Base-by-base conservation (phyloP, 2,329 filamentous ascomycete species). In the Aspergillus sp. region DNA sequence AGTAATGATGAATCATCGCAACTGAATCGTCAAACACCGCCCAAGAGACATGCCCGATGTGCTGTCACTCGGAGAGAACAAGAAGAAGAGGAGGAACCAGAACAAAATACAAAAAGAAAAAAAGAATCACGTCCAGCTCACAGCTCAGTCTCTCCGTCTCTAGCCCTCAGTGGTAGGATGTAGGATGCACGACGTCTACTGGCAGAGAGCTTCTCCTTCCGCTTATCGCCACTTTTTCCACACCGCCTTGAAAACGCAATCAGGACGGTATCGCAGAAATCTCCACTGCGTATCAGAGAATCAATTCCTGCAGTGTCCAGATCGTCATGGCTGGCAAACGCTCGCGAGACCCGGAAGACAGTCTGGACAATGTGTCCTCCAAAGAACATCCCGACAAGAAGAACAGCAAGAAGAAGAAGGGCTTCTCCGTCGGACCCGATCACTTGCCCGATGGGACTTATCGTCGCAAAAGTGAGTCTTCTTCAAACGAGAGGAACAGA, bases 381-480 rank as follows among this genome's bases (percentile, higher is more conserved):
- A 44, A 52, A 19, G 59, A 56, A 28, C 60, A 66, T 34, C 48
- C 55, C 26, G 72, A 54, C 39, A 76, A 79, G 60, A 79, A 77
- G 52, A 78, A 72, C 54, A 84, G 19, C 19, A 19, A 2, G 19
- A 19, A 86, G 57, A 78, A 72, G 54, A 84, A 86, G 57, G 88
- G 87, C 43, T 96, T 97, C 72, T 79, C 79, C 36, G 85, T 96
- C 47, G 91, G 90, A 0, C 90, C 91, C 29, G 85, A 85, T 34
- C 94, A 96, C 65, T 75, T 97, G 28, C 91, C 91, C 36, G 90
- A 96, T 65, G 90, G 91, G 46, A 84, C 85, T 26, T 88, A 93
- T 78, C 81, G 81, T 60, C 83, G 91, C 58, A 95, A 95, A 74
- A 77, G 81, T 82, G 49, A 49, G 52, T 46, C 39, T 26, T 10